Evolutionary conservation across 306 rosid genomes (phyloP).

Genomic region (Fragaria vesca): DNA sequence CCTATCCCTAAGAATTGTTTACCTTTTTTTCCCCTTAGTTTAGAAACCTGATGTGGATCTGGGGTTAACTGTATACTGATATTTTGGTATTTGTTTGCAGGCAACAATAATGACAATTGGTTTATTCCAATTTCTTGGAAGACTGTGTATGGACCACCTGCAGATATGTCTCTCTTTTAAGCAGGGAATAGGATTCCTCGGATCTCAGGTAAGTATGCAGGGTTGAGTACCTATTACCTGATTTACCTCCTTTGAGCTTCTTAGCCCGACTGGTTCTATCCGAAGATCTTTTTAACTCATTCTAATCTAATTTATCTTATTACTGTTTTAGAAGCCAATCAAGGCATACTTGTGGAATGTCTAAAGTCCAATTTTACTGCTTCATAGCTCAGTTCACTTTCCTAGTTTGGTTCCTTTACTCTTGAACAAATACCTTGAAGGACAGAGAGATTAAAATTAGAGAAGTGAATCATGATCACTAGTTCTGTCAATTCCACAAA

Average conservation of each 20-base stretch:
- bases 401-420: not conserved
- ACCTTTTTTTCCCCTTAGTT: not conserved
- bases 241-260: not conserved
- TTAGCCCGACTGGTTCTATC: not conserved
- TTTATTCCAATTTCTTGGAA: constrained; percentile 76
- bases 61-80: not conserved
- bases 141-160: constrained; percentile 80
- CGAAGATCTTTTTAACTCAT: not conserved
- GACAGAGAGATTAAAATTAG: not conserved
- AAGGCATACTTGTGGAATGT: not conserved
- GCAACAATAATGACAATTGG: constrained; percentile 56
- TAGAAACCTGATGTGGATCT: not conserved
- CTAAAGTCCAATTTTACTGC: not conserved
- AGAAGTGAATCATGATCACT: not conserved
- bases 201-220: constrained; percentile 13
- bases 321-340: not conserved
- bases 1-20: not conserved
- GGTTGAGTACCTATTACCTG: not conserved
- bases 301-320: not conserved
- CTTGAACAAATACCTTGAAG: not conserved
- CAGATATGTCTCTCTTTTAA: constrained; percentile 75
- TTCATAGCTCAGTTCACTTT: not conserved
- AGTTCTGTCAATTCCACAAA: not conserved
- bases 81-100: constrained; percentile 31
- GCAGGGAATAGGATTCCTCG: constrained; percentile 17